Conservation (phyloP, 371 early-diverging fungal species). For the Mucor velutinosus region DNA sequence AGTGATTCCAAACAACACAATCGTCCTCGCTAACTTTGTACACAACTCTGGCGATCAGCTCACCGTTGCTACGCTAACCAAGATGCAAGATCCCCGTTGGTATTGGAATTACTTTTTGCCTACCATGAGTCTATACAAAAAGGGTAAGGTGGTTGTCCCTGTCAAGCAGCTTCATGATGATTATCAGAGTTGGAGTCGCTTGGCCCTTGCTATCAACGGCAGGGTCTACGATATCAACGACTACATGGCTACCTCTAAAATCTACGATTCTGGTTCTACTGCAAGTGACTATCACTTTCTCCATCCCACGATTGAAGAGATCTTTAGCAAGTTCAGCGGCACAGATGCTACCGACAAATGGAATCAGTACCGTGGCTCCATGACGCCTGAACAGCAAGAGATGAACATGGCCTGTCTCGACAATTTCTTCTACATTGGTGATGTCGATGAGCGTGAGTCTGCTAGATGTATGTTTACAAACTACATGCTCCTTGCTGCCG, state of each 20-base stretch:
- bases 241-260: constrained; percentile 61
- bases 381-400: constrained; percentile 39
- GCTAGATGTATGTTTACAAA: constrained; percentile 87
- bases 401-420: constrained; percentile 73
- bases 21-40: constrained; percentile 29
- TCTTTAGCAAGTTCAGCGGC: constrained; percentile 73
- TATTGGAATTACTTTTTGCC: constrained; percentile 68
- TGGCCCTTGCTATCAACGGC: constrained; percentile 71
- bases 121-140: constrained; percentile 64
- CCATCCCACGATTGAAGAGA: constrained; percentile 54
- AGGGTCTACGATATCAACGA: constrained; percentile 78
- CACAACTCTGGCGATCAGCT: constrained; percentile 51
- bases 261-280: constrained; percentile 41
- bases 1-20: constrained; percentile 35
- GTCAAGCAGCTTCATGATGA: constrained; percentile 48
- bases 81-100: constrained; percentile 55
- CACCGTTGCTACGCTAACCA: constrained; percentile 19
- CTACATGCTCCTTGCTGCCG: constrained; percentile 81
- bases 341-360: constrained; percentile 67
- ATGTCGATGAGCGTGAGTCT: constrained; percentile 82
- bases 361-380: constrained; percentile 44
- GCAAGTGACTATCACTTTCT: constrained; percentile 52
- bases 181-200: constrained; percentile 48
- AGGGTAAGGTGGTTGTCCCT: constrained; percentile 66
- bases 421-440: constrained; percentile 86